Conservation (phyloP, 2,329 filamentous ascomycete genomes). For the Colletotrichum tofieldiae region DNA sequence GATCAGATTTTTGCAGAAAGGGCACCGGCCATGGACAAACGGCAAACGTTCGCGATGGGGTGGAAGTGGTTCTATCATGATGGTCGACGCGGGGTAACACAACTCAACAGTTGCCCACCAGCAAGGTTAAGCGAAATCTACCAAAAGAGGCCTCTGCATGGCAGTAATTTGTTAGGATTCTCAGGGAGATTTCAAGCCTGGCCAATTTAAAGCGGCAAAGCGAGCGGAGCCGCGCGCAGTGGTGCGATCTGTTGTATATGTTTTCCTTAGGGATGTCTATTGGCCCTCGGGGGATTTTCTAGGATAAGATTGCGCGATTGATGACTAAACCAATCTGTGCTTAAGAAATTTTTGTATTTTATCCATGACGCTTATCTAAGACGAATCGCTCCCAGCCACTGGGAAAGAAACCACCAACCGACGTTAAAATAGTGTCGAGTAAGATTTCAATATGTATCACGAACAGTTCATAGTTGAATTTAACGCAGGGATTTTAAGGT, state of each 20-base stretch:
- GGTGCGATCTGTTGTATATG: not conserved
- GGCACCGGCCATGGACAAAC: not conserved
- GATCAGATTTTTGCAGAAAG: not conserved
- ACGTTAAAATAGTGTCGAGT: not conserved
- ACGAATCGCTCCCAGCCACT: not conserved
- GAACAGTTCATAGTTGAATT: too few species aligned
- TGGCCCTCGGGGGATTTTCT: not conserved
- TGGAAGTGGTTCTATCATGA: not conserved
- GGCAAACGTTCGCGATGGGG: not conserved
- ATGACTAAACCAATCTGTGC: not conserved
- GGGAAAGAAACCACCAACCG: not conserved
- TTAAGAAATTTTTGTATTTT: not conserved
- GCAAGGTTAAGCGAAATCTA: not conserved
- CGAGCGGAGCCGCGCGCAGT: not conserved
- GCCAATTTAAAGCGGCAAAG: not conserved
- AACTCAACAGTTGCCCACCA: not conserved
- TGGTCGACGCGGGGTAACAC: not conserved
- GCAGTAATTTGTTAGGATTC: not conserved
- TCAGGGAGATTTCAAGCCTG: not conserved
- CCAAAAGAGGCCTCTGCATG: not conserved
- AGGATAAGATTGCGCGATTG: not conserved
- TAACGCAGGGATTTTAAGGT: too few species aligned
- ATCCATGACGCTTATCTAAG: not conserved
- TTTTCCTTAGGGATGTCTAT: not conserved
- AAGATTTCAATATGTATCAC: not conserved